A percentile compares a stretch with the other conserved stretches of the same genome.
Conservation (phyloP, 2,329 filamentous ascomycete species). For the Penicillium vulpinum region DNA sequence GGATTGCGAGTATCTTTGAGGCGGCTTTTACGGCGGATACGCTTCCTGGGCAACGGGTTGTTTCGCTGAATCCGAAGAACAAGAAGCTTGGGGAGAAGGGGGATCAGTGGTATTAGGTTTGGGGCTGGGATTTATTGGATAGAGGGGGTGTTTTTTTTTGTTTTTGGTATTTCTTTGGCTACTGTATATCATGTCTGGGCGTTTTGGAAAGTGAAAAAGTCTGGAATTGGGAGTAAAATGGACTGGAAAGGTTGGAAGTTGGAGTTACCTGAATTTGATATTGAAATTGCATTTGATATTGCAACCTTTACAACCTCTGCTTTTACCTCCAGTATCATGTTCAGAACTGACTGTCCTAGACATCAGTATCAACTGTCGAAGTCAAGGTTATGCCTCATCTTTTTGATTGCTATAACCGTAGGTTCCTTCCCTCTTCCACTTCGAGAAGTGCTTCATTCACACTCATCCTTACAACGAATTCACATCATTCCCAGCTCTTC, state of each 20-base stretch:
- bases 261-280: background rate
- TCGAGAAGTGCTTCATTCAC: background rate
- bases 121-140: background rate
- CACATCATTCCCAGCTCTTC: background rate
- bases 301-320: background rate
- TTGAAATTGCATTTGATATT: background rate
- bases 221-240: background rate
- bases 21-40: slow-evolving; percentile 54
- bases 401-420: background rate
- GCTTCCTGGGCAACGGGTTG: slow-evolving; percentile 58
- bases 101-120: slow-evolving; percentile 58
- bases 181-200: background rate
- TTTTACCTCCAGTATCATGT: background rate
- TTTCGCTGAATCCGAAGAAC: slow-evolving; percentile 60
- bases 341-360: background rate
- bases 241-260: background rate
- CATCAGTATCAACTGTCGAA: background rate
- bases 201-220: background rate
- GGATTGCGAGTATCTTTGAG: slow-evolving; percentile 62
- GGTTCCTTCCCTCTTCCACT: background rate
- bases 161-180: background rate
- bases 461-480: background rate
- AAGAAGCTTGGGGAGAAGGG: slow-evolving; percentile 57
- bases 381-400: background rate
- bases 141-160: background rate